Evolutionary conservation across 805 yeast genomes (phyloP), one percentile per base, ranked within the genome.

Genomic region (Ogataea neopini): DNA sequence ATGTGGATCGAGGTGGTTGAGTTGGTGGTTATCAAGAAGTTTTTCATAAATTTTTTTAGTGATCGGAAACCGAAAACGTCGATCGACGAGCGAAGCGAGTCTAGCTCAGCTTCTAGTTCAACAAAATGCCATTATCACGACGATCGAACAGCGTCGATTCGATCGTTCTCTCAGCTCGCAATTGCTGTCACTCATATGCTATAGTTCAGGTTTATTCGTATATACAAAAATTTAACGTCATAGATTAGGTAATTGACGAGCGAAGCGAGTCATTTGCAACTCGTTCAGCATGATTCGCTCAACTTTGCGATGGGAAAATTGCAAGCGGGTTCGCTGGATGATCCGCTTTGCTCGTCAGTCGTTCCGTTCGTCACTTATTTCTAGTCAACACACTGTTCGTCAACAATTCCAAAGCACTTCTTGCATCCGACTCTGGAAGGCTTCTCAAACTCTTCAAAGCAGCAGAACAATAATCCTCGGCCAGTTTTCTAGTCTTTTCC

Each of bases 401-500:
- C 58, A 94, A 74, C 53, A 88, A 79, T 62, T 85, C 91, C 51
- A 94, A 73, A 3, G 97, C 97, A 48, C 88, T 81, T 59, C 96
- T 76, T 8, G 97, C 88, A 61, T 89, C 96, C 17, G 94, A 84
- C 56, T 87, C 91, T 1, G 98, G 99, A 36, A 94, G 73, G 3
- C 71, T 72, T 51, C 88, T 70, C 57, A 94, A 73, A 60, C 88
- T 87, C 6, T 69, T 68, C 50, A 90, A 72, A 0, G 98, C 98
- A 47, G 76, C 79, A 40, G 77, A 74, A 57, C 96, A 85, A 66
- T 89, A 94, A 23, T 79, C 77, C 49, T 83, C 77, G 1, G 98
- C 98, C 70, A 94, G 70, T 41, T 72, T 69, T 54, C 83, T 75
- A 0, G 98, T 91, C 63, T 86, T 78, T 43, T 73, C 82, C 25